These are phyloP conservation scores for Carpinus fangiana DNA, from an alignment of 306 rosid genomes.

Conservation along the genomic window DNA sequence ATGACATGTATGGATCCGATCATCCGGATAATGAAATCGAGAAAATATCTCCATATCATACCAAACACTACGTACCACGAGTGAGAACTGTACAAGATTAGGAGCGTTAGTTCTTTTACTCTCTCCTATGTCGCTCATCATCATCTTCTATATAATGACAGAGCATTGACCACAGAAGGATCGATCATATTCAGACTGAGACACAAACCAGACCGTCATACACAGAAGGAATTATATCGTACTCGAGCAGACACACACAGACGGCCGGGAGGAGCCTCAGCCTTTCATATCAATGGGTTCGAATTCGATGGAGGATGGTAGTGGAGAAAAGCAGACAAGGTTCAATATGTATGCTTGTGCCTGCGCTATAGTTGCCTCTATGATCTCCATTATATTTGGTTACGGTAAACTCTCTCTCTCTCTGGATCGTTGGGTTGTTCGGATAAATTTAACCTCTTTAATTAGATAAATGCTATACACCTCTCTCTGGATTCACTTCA, in stretches of 20 bases:
- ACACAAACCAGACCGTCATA: background rate
- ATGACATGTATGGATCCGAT: background rate
- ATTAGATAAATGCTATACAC: too few species aligned
- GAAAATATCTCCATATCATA: background rate
- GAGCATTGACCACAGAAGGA: too few species aligned
- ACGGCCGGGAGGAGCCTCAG: background rate
- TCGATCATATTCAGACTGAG: background rate
- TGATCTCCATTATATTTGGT: conserved; percentile 56
- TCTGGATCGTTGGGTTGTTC: background rate
- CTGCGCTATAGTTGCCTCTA: conserved; percentile 55
- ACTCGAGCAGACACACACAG: background rate
- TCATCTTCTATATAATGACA: background rate
- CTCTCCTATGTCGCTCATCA: background rate
- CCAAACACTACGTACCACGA: background rate
- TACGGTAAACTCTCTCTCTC: conserved; percentile 22
- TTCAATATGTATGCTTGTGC: conserved; percentile 57
- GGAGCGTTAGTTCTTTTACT: background rate
- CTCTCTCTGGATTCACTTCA: too few species aligned
- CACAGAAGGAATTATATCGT: too few species aligned
- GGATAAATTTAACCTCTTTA: too few species aligned
- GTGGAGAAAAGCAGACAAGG: conserved; percentile 10
- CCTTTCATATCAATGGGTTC: background rate
- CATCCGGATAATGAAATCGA: background rate
- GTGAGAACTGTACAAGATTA: background rate
- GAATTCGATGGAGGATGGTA: conserved; percentile 18